Evolutionary conservation across 2,329 filamentous ascomycete species (phyloP).

Genomic region (Penicillium concentricum): DNA sequence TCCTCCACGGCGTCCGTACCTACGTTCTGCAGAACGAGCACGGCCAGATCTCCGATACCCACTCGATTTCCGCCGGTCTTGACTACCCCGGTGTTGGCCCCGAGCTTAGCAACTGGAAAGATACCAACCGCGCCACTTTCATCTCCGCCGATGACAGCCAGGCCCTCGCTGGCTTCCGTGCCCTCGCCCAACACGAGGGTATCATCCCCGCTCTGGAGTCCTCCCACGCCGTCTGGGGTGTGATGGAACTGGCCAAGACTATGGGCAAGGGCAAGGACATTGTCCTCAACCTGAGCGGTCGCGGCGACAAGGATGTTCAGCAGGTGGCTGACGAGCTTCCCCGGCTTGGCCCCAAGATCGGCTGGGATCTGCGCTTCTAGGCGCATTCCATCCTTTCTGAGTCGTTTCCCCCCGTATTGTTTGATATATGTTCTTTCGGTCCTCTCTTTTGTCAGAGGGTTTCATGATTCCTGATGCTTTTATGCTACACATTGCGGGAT

Average conservation of each 20-base stretch:
- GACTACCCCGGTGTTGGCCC: constrained; percentile 97
- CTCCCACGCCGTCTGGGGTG: constrained; percentile 87
- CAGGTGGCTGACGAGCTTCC: constrained; percentile 94
- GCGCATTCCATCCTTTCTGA: not conserved
- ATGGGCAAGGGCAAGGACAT: constrained; percentile 87
- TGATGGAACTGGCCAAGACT: constrained; percentile 84
- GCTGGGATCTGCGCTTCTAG: constrained; percentile 62
- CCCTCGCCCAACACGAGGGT: constrained; percentile 84
- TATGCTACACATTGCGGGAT: constrained; percentile 3
- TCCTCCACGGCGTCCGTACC: constrained; percentile 92
- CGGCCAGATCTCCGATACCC: constrained; percentile 91
- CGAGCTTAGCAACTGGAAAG: constrained; percentile 91
- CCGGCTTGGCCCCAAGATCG: constrained; percentile 82
- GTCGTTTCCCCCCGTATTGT: not conserved
- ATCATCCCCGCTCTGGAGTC: constrained; percentile 96
- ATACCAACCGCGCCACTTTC: constrained; percentile 80
- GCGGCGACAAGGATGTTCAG: constrained; percentile 98
- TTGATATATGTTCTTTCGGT: not conserved
- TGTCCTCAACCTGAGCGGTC: constrained; percentile 88
- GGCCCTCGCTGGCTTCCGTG: constrained; percentile 81
- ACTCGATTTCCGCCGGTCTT: constrained; percentile 92
- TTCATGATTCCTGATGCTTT: not conserved
- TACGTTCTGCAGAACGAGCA: constrained; percentile 92
- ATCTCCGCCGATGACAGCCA: constrained; percentile 88
- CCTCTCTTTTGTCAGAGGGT: not conserved